Evolutionary conservation across 2,329 filamentous ascomycete species (phyloP).

Genomic region (Orbilia blumenaviensis): DNA sequence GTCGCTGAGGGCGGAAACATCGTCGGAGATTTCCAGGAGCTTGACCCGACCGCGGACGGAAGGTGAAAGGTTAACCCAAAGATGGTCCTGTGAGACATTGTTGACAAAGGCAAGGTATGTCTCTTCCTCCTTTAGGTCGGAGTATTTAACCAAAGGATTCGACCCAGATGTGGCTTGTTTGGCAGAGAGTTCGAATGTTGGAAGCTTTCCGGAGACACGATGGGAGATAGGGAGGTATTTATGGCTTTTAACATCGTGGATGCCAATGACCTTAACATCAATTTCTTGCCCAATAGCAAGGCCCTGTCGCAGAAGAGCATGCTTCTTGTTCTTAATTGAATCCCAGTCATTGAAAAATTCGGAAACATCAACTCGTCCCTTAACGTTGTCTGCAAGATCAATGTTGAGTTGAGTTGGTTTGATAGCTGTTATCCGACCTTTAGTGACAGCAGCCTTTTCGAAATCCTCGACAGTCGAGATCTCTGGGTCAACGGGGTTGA

Average conservation of each 20-base stretch:
- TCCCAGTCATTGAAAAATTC: constrained; percentile 90
- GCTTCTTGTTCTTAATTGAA: constrained; percentile 81
- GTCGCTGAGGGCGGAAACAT: constrained; percentile 79
- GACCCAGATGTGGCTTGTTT: constrained; percentile 70
- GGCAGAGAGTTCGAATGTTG: constrained; percentile 84
- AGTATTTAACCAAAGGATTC: constrained; percentile 73
- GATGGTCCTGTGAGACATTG: constrained; percentile 78
- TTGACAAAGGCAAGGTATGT: constrained; percentile 86
- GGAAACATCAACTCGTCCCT: constrained; percentile 92
- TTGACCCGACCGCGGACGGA: constrained; percentile 85
- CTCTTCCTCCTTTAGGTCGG: constrained; percentile 76
- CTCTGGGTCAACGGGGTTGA: constrained; percentile 72
- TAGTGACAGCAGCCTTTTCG: constrained; percentile 74
- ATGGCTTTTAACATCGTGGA: constrained; percentile 90
- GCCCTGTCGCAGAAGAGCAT: constrained; percentile 70
- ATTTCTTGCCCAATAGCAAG: constrained; percentile 75
- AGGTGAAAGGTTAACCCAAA: constrained; percentile 92
- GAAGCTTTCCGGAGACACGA: constrained; percentile 72
- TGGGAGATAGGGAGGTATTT: constrained; percentile 92
- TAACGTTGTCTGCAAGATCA: constrained; percentile 82
- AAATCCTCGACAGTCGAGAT: constrained; percentile 76
- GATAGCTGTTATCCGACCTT: constrained; percentile 81
- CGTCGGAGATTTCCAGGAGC: constrained; percentile 84
- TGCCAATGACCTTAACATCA: constrained; percentile 79
- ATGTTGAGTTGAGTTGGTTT: constrained; percentile 95